phyloP scores from a whole-genome alignment of 2,329 filamentous ascomycete genomes.

The Stachybotrys chlorohalonatus region DNA sequence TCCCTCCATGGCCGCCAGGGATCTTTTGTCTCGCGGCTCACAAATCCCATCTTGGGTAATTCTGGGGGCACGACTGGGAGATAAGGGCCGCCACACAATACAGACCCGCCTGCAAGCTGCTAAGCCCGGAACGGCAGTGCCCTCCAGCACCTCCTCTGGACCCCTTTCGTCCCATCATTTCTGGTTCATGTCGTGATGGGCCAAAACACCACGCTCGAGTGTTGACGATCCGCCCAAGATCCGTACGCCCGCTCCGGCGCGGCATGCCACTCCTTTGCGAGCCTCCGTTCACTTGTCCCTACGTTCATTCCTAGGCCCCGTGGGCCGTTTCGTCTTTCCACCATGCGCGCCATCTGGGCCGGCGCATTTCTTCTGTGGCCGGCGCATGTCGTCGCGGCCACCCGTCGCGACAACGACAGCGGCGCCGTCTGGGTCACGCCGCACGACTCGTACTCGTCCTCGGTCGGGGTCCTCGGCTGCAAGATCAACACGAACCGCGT shows the following conservation, averaged over 20 bases:
- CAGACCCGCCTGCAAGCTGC: too few species aligned
- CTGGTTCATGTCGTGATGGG: too few species aligned
- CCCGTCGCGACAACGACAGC: slow-evolving; percentile 1
- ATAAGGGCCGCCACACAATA: too few species aligned
- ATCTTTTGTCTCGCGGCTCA: not conserved
- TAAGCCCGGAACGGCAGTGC: too few species aligned
- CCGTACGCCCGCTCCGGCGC: not conserved
- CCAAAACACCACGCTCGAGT: not conserved
- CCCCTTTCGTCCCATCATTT: too few species aligned
- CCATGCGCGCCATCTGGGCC: not conserved
- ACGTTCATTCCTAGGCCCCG: not conserved
- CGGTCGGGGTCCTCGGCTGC: slow-evolving; percentile 51
- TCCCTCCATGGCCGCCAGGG: not conserved
- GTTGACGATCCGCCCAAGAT: not conserved
- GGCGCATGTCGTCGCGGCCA: not conserved
- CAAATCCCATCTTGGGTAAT: too few species aligned
- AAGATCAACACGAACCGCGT: slow-evolving; percentile 51
- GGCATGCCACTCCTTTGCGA: not conserved
- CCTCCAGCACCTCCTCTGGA: too few species aligned
- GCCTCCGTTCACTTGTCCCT: not conserved
- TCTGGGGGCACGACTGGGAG: too few species aligned
- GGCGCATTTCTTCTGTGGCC: not conserved
- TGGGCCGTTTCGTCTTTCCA: not conserved
- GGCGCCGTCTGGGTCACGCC: slow-evolving; percentile 33
- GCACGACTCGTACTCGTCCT: slow-evolving; percentile 49